These are phyloP conservation scores for Penicillium angulare DNA, from an alignment of 495 filamentous ascomycete genomes.

Conservation along the genomic window DNA sequence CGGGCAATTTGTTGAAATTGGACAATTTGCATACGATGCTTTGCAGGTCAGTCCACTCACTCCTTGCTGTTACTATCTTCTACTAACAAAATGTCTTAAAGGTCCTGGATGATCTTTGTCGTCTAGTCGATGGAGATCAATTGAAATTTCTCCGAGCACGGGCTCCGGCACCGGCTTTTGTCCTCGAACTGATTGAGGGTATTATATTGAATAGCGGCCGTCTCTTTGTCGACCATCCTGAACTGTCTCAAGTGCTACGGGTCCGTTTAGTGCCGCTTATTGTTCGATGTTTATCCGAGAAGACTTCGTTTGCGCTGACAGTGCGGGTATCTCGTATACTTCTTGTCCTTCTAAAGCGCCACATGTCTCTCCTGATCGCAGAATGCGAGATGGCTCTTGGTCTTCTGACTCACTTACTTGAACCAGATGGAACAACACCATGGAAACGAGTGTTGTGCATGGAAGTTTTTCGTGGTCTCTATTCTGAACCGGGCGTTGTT, in stretches of 20 bases:
- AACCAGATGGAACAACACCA: constrained; percentile 69
- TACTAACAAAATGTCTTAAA: constrained; percentile 36
- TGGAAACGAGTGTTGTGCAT: constrained; percentile 91
- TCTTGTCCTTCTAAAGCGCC: constrained; percentile 71
- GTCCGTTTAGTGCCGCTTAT: constrained; percentile 79
- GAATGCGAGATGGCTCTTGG: constrained; percentile 85
- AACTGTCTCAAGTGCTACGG: constrained; percentile 78
- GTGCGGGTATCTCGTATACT: constrained; percentile 80
- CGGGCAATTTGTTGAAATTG: constrained; percentile 61
- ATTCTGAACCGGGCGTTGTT: constrained; percentile 72
- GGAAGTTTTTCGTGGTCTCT: constrained; percentile 84
- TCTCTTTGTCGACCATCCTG: constrained; percentile 74
- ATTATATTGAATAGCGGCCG: constrained; percentile 79
- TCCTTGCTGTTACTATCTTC: neutral
- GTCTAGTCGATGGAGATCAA: constrained; percentile 78
- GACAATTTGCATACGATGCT: constrained; percentile 80
- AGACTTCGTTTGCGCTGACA: constrained; percentile 76
- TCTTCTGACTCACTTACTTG: constrained; percentile 83
- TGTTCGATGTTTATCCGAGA: constrained; percentile 73
- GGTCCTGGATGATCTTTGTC: constrained; percentile 87
- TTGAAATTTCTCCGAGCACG: constrained; percentile 76
- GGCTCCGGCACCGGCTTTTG: constrained; percentile 73
- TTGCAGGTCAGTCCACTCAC: constrained; percentile 53
- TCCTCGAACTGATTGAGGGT: constrained; percentile 88
- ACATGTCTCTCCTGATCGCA: constrained; percentile 67